Conservation (phyloP, 768 basidiomycete species). For the Imleria badia region DNA sequence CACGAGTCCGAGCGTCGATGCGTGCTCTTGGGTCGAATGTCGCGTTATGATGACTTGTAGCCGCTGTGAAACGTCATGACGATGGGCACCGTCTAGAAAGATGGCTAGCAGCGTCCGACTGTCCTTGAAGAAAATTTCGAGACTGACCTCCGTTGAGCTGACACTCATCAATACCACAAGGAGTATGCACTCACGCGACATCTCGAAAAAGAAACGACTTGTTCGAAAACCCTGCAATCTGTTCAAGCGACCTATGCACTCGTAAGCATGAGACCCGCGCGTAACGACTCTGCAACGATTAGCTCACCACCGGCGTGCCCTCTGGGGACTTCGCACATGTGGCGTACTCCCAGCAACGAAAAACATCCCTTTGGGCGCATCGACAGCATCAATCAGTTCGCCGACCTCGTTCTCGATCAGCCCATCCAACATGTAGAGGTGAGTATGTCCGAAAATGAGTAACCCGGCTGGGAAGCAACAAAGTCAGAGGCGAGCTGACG, state of each 20-base stretch:
- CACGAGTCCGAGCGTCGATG: slow-evolving; percentile 46
- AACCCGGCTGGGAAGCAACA: slow-evolving; percentile 57
- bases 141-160: slow-evolving; percentile 38
- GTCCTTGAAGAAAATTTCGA: slow-evolving; percentile 93
- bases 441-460: slow-evolving; percentile 80
- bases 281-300: neutral
- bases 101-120: slow-evolving; percentile 84
- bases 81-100: slow-evolving; percentile 67
- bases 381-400: slow-evolving; percentile 83
- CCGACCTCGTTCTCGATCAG: slow-evolving; percentile 84
- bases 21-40: slow-evolving; percentile 35
- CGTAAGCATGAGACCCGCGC: neutral
- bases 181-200: slow-evolving; percentile 64
- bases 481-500: neutral
- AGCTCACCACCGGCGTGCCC: slow-evolving; percentile 78
- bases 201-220: slow-evolving; percentile 88
- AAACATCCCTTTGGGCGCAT: slow-evolving; percentile 79
- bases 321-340: slow-evolving; percentile 75
- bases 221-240: slow-evolving; percentile 75
- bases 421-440: slow-evolving; percentile 89
- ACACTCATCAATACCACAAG: neutral
- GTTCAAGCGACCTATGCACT: slow-evolving; percentile 65
- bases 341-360: slow-evolving; percentile 84
- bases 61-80: slow-evolving; percentile 57
- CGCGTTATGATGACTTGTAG: slow-evolving; percentile 49